Conservation (phyloP, 179 eudicot species). For the Gypsophila paniculata region DNA sequence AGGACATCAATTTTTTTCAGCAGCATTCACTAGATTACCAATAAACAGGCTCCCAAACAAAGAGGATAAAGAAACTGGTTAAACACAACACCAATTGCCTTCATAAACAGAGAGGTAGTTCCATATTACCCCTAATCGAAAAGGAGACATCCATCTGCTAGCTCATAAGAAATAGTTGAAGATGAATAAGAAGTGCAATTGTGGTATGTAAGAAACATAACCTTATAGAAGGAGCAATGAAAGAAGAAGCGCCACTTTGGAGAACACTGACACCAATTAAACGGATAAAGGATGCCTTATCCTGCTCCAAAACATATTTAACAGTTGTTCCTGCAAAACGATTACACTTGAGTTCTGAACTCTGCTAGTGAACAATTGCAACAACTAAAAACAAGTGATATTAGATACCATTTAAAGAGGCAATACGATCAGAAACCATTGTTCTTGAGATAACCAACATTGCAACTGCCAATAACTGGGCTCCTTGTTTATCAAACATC, state of each 20-base stretch:
- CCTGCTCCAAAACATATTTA: constrained; percentile 89
- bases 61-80: neutral
- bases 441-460: constrained; percentile 88
- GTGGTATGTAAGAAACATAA: constrained; percentile 25
- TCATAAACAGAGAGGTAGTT: neutral
- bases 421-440: constrained; percentile 91
- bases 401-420: constrained; percentile 78
- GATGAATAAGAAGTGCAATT: neutral
- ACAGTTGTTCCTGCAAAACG: constrained; percentile 74
- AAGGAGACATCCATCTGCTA: neutral
- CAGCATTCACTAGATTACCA: constrained; percentile 5
- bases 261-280: constrained; percentile 80
- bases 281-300: constrained; percentile 74
- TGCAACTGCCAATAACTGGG: constrained; percentile 89
- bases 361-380: neutral
- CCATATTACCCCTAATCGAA: neutral
- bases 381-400: constrained; percentile 2
- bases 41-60: neutral
- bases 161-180: neutral
- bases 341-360: constrained; percentile 14
- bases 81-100: constrained; percentile 1
- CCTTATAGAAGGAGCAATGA: constrained; percentile 96
- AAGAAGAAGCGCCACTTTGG: constrained; percentile 95
- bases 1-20: neutral
- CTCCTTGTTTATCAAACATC: constrained; percentile 89